Evolutionary conservation across 1,139 yeast genomes (phyloP), one percentile per base, ranked within the genome.

Genomic region (Meyerozyma guilliermondii): DNA sequence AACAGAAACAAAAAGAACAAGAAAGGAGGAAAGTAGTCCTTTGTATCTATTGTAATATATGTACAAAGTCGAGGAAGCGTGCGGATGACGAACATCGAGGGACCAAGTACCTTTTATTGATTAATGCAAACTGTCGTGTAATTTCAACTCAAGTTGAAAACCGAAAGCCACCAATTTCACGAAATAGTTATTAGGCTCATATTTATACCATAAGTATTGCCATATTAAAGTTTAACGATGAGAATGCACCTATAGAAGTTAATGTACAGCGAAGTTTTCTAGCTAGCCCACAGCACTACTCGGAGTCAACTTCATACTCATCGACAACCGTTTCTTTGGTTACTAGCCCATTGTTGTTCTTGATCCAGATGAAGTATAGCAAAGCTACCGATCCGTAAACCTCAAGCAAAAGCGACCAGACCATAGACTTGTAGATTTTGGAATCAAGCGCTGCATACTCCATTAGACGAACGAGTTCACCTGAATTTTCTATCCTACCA

Each of bases 321-420:
- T 29, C 33, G 9, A 29, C 20, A 11, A 46, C 53, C 43, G 36
- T 51, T 8, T 53, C 54, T 39, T 63, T 64, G 37, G 62, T 49
- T 18, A 65, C 50, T 41, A 67, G 49, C 4, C 71, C 73, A 45
- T 60, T 57, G 46, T 67, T 66, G 39, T 60, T 62, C 44, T 56
- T 62, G 27, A 66, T 59, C 74, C 74, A 68, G 41, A 67, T 56
- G 40, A 53, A 57, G 45, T 60, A 68, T n/a, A 68, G 43, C 5
- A 52, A 49, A 4, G 52, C 43, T 22, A 66, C 49, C 23, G 53
- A 29, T 13, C 33, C 33, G 14, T 29, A 29, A 13, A 29, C 33
- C 14, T 29, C 16, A 29, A 13, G 14, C 18, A 29, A 33, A 10
- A 11, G 24, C 22, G 24, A 5, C 36, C 36, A 33, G 3, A 33